Evolutionary conservation across 2,329 filamentous ascomycete genomes (phyloP), one percentile per base, ranked within the genome.

Genomic region (Coniochaeta ligniaria): DNA sequence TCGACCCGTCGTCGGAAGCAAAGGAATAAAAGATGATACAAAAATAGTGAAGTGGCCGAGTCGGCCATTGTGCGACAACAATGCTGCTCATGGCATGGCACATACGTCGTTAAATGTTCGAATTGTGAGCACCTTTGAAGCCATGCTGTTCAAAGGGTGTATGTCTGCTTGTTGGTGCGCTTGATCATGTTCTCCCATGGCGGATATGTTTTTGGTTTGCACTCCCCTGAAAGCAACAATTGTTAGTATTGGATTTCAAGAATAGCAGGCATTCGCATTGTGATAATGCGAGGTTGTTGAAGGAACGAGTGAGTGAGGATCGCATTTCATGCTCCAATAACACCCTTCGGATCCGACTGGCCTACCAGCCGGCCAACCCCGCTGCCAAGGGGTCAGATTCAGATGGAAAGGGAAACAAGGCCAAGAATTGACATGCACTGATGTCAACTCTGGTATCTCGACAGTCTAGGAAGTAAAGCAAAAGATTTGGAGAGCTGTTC

Each of bases 161-260:
- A 55, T 35, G 58, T 52, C 41, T 57, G 63, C 60, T 70, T 65
- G 64, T 69, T 72, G 63, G 70, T 66, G 63, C 71, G 72, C 64
- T 70, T 71, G 66, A 75, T 74, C 60, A 73, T 66, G 63, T 70
- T 70, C 61, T 74, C 71, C 74, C 74, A 75, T 1, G 69, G 65
- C 14, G 72, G 70, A 31, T 70, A 68, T 20, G 69, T 66, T 47
- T 71, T 71, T 3, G 74, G 74, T 60, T 72, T 74, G 69, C 74
- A 75, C 66, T 74, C 71, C 57, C 73, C 73, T 74, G 60, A 22
- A 35, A 56, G 66, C 24, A 17, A n/a, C 6, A 20, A 22, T 38
- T 54, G 60, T 63, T 54, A 63, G 61, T 28, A 8, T 36, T 14
- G 35, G n/a, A 36, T n/a, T 41, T 41, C 31, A 26, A 36, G 31